Evolutionary conservation across 345 rosid species (phyloP), one percentile per base, ranked within the genome.

Genomic region (Alliaria petiolata): DNA sequence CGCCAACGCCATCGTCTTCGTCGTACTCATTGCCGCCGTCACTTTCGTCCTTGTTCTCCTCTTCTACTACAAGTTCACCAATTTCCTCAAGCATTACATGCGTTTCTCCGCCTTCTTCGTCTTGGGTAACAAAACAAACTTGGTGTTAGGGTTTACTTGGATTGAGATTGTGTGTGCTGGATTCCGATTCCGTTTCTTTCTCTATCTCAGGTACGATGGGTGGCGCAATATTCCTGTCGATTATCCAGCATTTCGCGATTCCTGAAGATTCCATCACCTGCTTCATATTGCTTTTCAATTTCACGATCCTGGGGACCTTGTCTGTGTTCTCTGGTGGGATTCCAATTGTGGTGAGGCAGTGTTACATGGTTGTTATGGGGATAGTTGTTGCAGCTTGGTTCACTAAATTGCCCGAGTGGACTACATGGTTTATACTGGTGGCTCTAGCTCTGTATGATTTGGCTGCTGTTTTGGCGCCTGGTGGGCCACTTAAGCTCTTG

Each of bases 321-420:
- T 89, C 93, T 5, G 85, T 95, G 66, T 95, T 89, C 61, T 79
- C 95, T 12, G 81, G 80, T 72, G 99, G 91, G 34, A 71, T 91
- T 31, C 96, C 97, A 0, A 86, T 95, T 60, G 44, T 95, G 44
- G 14, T 89, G 67, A 84, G 95, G 77, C 99, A 95, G 81, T 86
- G 76, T 43, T 95, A 91, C 71, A 91, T 95, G 99, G 96, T 95
- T 40, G 84, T 62, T 13, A 55, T 91, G 83, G 99, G 99, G 49
- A 83, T 95, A 49, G 75, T 85, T 77, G 93, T 91, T 40, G 99
- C 99, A 1, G 86, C 91, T 67, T 93, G 96, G 99, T 89, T 93
- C 74, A 88, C 99, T 2, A 95, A 88, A 72, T 67, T 95, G 65
- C 99, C 97, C 0, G 97, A 95, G 50, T 95, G 97, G 99, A 91